These are phyloP conservation scores for Euphorbia pulcherrima DNA, from an alignment of 345 rosid genomes.

Conservation along the genomic window DNA sequence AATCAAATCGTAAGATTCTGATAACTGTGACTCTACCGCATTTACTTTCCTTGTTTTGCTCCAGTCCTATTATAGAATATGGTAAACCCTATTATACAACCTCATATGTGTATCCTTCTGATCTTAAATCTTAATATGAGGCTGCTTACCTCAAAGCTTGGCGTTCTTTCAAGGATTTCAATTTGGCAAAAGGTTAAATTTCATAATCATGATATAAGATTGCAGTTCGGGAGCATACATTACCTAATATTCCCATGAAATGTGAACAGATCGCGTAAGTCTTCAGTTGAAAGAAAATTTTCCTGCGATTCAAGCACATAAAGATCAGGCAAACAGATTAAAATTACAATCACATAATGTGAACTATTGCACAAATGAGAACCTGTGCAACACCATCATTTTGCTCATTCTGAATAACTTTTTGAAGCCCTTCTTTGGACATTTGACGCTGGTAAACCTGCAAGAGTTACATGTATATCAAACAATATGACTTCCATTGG, in stretches of 20 bases:
- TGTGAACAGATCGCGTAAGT: conserved; percentile 79
- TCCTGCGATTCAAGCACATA: conserved; percentile 48
- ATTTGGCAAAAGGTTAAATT: background rate
- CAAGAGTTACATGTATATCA: conserved; percentile 17
- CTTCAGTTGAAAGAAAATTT: conserved; percentile 75
- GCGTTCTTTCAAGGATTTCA: background rate
- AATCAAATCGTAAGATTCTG: no score
- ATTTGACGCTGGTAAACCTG: conserved; percentile 97
- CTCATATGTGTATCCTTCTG: no score
- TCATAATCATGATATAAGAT: conserved; percentile 8
- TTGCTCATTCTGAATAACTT: conserved; percentile 78
- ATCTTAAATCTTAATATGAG: conserved; percentile 1
- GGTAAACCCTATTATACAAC: no score
- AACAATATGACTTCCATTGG: background rate
- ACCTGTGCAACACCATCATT: conserved; percentile 58
- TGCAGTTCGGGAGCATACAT: conserved; percentile 6
- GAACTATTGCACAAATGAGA: conserved; percentile 7
- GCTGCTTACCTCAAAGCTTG: background rate
- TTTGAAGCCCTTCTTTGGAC: conserved; percentile 99
- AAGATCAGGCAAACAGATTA: background rate
- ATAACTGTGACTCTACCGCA: no score
- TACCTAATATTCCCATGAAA: conserved; percentile 73
- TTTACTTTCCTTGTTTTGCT: no score
- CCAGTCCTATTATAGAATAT: no score
- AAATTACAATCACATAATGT: conserved; percentile 14